phyloP scores from a whole-genome alignment of 2,329 filamentous ascomycete species.

The Coleophoma eucalyptorum region DNA sequence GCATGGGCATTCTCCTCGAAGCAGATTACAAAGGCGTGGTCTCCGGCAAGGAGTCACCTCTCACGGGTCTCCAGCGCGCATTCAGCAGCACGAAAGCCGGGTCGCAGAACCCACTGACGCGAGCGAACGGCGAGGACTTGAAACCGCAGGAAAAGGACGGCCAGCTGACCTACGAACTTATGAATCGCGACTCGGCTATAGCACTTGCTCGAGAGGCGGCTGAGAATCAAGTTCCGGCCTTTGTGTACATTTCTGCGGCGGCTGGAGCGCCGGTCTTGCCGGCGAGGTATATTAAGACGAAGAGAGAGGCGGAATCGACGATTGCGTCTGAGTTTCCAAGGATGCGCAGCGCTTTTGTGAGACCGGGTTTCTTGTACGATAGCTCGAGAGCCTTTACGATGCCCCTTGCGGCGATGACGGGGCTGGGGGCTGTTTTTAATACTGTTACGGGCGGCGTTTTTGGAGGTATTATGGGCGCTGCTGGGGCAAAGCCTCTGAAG shows the following conservation, averaged over 20 bases:
- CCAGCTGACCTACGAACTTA: slow-evolving; percentile 90
- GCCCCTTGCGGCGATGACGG: slow-evolving; percentile 75
- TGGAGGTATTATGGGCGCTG: slow-evolving; percentile 73
- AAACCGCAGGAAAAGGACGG: slow-evolving; percentile 63
- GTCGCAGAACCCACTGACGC: slow-evolving; percentile 67
- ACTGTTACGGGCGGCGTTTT: slow-evolving; percentile 71
- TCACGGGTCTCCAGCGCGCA: slow-evolving; percentile 72
- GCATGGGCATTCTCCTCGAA: slow-evolving; percentile 92
- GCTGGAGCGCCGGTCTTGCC: slow-evolving; percentile 83
- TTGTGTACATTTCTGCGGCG: slow-evolving; percentile 86
- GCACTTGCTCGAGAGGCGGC: slow-evolving; percentile 75
- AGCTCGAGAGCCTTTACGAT: slow-evolving; percentile 76
- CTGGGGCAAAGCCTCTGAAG: slow-evolving; percentile 81
- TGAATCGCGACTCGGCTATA: slow-evolving; percentile 91
- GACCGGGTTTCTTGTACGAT: slow-evolving; percentile 89
- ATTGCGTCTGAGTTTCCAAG: slow-evolving; percentile 69
- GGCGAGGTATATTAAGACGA: slow-evolving; percentile 81
- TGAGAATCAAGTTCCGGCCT: slow-evolving; percentile 60
- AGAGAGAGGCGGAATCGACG: slow-evolving; percentile 80
- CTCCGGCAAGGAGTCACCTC: slow-evolving; percentile 76
- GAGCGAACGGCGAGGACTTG: slow-evolving; percentile 54
- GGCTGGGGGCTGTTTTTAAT: slow-evolving; percentile 74
- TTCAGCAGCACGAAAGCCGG: slow-evolving; percentile 66
- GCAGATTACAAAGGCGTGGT: slow-evolving; percentile 96
- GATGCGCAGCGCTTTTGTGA: slow-evolving; percentile 77